Percentiles rank a stretch among this genome's conserved stretches.
These are phyloP conservation scores for Lentinula aciculospora DNA, from an alignment of 768 basidiomycete species.

Conservation along the genomic window DNA sequence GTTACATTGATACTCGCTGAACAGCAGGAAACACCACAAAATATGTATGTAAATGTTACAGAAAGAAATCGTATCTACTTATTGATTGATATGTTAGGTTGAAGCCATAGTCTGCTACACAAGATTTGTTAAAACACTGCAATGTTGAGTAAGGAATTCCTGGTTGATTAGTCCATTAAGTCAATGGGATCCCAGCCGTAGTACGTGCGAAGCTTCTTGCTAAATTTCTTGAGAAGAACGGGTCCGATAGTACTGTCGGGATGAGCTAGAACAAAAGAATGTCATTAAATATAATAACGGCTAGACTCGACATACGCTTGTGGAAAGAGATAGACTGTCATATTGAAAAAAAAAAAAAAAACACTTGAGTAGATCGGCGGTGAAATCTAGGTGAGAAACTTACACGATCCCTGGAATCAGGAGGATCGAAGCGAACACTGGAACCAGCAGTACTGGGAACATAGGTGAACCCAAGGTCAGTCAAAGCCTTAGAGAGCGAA, in stretches of 20 bases:
- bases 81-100: slow-evolving; percentile 18
- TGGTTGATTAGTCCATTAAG: slow-evolving; percentile 18
- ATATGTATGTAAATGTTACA: too few species aligned
- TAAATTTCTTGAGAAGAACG: slow-evolving; percentile 42
- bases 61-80: slow-evolving; percentile 19
- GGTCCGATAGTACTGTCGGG: slow-evolving; percentile 63
- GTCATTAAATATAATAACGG: neutral
- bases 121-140: too few species aligned
- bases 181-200: slow-evolving; percentile 65
- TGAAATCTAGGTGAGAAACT: slow-evolving; percentile 13
- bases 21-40: neutral
- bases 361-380: neutral
- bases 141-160: neutral
- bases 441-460: slow-evolving; percentile 76
- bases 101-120: too few species aligned
- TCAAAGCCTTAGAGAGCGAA: slow-evolving; percentile 50
- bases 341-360: too few species aligned
- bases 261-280: slow-evolving; percentile 45
- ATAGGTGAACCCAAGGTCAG: slow-evolving; percentile 71
- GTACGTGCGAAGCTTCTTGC: slow-evolving; percentile 50
- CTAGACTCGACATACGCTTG: slow-evolving; percentile 48
- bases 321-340: slow-evolving; percentile 68
- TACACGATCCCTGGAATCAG: slow-evolving; percentile 42
- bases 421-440: slow-evolving; percentile 79
- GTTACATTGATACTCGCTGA: slow-evolving; percentile 22